Percentiles rank a stretch among this genome's conserved stretches.
phyloP scores from a whole-genome alignment of 768 basidiomycete genomes.

The Rhodotorula diobovata region DNA sequence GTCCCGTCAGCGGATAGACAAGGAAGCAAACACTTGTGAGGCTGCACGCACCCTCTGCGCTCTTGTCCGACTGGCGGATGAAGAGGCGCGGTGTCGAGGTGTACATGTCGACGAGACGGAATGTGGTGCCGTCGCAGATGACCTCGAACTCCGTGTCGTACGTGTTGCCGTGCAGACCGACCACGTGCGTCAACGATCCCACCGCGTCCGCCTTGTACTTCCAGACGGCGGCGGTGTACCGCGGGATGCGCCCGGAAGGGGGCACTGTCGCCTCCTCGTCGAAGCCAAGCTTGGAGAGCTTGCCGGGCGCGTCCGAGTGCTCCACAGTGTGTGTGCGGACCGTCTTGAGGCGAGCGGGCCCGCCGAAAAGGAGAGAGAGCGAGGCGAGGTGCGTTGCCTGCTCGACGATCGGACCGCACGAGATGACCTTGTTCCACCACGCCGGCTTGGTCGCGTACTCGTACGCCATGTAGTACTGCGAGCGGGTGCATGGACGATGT shows the following conservation, averaged over 20 bases:
- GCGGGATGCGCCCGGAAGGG: slow-evolving; percentile 82
- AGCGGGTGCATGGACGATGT: too few relatives aligned
- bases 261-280: slow-evolving; percentile 65
- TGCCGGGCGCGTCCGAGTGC: slow-evolving; percentile 83
- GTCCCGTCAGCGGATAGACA: not conserved
- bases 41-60: not conserved
- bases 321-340: slow-evolving; percentile 76
- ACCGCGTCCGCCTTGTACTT: slow-evolving; percentile 93
- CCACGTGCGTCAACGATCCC: slow-evolving; percentile 80
- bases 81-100: slow-evolving; percentile 11
- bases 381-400: slow-evolving; percentile 82
- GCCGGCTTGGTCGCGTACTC: slow-evolving; percentile 63
- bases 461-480: slow-evolving; percentile 57
- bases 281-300: slow-evolving; percentile 70
- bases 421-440: slow-evolving; percentile 89
- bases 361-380: slow-evolving; percentile 86
- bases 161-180: slow-evolving; percentile 81
- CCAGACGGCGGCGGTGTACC: slow-evolving; percentile 89
- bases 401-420: slow-evolving; percentile 66
- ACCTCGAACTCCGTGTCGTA: slow-evolving; percentile 51
- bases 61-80: slow-evolving; percentile 3
- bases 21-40: not conserved
- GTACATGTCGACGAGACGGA: slow-evolving; percentile 30
- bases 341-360: slow-evolving; percentile 74
- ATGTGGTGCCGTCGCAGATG: slow-evolving; percentile 25